Evolutionary conservation across 164 flowering plant species (phyloP).

Genomic region (Berberis vulgaris): DNA sequence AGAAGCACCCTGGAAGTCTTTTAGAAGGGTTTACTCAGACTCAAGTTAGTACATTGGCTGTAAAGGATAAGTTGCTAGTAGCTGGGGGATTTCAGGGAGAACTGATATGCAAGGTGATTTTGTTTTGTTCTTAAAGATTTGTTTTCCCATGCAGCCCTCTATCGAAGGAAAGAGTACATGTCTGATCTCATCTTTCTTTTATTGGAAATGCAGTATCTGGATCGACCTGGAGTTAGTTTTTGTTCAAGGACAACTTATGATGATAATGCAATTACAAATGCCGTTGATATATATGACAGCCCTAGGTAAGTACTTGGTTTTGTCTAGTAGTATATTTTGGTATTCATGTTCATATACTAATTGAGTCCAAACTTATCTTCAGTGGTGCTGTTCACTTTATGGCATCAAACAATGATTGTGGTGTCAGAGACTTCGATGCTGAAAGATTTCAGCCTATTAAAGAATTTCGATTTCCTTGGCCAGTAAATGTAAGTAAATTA

Average conservation of each 20-base stretch:
- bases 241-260: constrained; percentile 86
- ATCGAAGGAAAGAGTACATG: no score
- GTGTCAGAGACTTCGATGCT: constrained; percentile 45
- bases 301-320: constrained; percentile 35
- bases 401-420: constrained; percentile 51
- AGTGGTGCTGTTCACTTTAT: constrained; percentile 69
- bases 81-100: constrained; percentile 84
- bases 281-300: constrained; percentile 71
- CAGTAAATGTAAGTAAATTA: constrained; percentile 49
- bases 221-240: constrained; percentile 79
- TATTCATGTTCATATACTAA: neutral
- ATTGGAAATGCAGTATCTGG: constrained; percentile 37
- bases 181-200: no score
- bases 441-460: constrained; percentile 41
- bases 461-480: constrained; percentile 48
- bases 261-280: constrained; percentile 95
- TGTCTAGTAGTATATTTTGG: constrained; percentile 1
- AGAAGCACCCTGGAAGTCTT: constrained; percentile 64
- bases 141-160: neutral
- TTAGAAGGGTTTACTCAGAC: constrained; percentile 62
- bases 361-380: constrained; percentile 1
- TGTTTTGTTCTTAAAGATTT: neutral
- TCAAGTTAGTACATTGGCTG: constrained; percentile 61
- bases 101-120: constrained; percentile 75
- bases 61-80: constrained; percentile 50